Evolutionary conservation across 2,329 filamentous ascomycete species (phyloP).

Genomic region (Penicillium sp.): DNA sequence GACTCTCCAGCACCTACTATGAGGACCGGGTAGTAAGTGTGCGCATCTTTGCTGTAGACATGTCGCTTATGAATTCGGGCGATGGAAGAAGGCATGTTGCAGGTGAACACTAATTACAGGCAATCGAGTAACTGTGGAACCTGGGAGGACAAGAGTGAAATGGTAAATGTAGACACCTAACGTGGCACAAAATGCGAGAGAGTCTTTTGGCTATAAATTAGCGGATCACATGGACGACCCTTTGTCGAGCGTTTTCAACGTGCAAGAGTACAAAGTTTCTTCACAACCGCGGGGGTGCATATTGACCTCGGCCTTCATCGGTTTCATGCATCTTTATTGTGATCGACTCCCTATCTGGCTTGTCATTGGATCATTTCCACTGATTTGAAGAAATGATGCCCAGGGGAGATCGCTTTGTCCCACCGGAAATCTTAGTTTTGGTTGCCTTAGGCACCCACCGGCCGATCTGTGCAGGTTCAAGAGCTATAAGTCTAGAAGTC

Average conservation of each 20-base stretch:
- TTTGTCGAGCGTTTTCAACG: background rate
- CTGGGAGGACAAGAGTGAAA: background rate
- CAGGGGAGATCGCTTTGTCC: background rate
- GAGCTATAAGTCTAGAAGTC: too few species aligned
- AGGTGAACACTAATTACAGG: background rate
- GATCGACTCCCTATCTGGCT: background rate
- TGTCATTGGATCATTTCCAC: background rate
- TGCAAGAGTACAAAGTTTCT: background rate
- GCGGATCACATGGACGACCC: background rate
- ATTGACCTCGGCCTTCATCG: conserved; percentile 12
- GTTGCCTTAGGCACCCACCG: background rate
- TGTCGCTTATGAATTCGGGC: conserved; percentile 43
- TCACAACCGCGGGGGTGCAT: conserved; percentile 6
- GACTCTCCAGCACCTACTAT: conserved; percentile 64
- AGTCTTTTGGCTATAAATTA: too few species aligned
- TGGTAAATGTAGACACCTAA: too few species aligned
- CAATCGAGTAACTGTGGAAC: background rate
- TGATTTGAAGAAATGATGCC: background rate
- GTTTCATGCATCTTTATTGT: background rate
- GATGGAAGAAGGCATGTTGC: conserved; percentile 30
- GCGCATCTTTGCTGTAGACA: conserved; percentile 40
- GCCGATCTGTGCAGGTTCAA: too few species aligned
- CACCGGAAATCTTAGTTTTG: background rate
- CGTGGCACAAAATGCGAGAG: background rate
- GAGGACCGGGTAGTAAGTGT: conserved; percentile 52